Evolutionary conservation across 768 basidiomycete genomes (phyloP).

Genomic region (Hebeloma cylindrosporum): DNA sequence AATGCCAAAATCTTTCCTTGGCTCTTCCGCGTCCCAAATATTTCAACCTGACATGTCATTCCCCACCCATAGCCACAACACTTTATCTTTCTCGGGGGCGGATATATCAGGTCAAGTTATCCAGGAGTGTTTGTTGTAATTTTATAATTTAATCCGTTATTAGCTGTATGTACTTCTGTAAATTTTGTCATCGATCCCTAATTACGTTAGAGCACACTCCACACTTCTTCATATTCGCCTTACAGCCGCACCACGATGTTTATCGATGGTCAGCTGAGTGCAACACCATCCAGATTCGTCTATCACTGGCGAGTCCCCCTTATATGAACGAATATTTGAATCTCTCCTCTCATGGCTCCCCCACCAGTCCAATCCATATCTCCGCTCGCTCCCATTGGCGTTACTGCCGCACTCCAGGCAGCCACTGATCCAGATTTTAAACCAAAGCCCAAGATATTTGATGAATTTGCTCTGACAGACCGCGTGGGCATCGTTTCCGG

Average conservation of each 20-base stretch:
- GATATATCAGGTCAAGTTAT: too few species aligned
- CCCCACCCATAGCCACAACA: too few species aligned
- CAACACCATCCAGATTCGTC: neutral
- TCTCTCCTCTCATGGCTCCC: conserved; percentile 5
- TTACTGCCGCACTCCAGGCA: conserved; percentile 53
- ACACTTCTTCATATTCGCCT: neutral
- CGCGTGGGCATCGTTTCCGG: conserved; percentile 65
- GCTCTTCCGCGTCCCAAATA: conserved; percentile 52
- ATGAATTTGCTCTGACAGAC: conserved; percentile 56
- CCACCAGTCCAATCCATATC: conserved; percentile 44
- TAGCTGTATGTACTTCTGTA: too few species aligned
- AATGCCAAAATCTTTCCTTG: conserved; percentile 55
- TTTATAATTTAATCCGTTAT: too few species aligned
- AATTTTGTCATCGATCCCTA: neutral
- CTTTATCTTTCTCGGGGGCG: too few species aligned
- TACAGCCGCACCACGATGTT: neutral
- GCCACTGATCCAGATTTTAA: conserved; percentile 33
- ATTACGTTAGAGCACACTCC: neutral
- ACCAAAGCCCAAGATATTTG: conserved; percentile 52
- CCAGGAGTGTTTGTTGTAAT: too few species aligned
- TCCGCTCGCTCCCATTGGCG: conserved; percentile 61
- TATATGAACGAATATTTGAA: conserved; percentile 1
- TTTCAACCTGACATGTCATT: neutral
- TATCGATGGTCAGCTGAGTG: conserved; percentile 10
- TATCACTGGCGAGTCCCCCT: neutral